These are phyloP conservation scores for Zoysia japonica DNA, from an alignment of 176 grass and related monocot species.

Conservation along the genomic window DNA sequence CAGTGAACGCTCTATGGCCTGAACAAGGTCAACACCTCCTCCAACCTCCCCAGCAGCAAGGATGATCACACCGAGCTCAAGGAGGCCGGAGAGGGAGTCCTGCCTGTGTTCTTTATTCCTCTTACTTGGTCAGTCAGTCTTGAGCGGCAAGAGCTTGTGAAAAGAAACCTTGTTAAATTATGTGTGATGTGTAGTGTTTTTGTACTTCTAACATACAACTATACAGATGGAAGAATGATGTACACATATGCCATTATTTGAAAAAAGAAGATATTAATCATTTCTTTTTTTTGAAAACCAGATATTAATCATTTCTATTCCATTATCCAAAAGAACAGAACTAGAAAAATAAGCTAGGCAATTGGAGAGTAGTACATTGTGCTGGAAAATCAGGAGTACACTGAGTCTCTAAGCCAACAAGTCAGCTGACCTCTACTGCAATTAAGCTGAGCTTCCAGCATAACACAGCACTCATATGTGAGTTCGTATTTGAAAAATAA, in stretches of 20 bases:
- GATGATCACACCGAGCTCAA: conserved; percentile 44
- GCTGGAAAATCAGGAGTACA: background rate
- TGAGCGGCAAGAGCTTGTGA: conserved; percentile 32
- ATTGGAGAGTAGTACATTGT: background rate
- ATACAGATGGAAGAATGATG: conserved; percentile 37
- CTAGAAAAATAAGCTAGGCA: background rate
- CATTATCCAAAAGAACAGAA: too few relatives aligned
- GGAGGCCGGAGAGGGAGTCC: conserved; percentile 15
- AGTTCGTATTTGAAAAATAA: background rate
- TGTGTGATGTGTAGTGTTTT: conserved; percentile 15
- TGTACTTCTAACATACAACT: conserved; percentile 15
- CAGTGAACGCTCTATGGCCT: conserved; percentile 57
- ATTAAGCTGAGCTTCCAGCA: background rate
- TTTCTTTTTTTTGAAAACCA: background rate
- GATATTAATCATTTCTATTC: background rate
- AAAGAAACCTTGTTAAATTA: conserved; percentile 32
- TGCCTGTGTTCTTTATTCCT: conserved; percentile 5
- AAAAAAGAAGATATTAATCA: background rate
- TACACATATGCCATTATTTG: background rate
- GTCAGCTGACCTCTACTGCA: background rate
- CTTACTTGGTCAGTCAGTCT: background rate
- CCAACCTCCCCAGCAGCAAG: conserved; percentile 24
- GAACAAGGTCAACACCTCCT: conserved; percentile 18
- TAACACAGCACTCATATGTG: background rate
- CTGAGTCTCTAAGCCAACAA: background rate